These are phyloP conservation scores for Alectoria sarmentosa DNA, from an alignment of 495 filamentous ascomycete species.

Conservation along the genomic window DNA sequence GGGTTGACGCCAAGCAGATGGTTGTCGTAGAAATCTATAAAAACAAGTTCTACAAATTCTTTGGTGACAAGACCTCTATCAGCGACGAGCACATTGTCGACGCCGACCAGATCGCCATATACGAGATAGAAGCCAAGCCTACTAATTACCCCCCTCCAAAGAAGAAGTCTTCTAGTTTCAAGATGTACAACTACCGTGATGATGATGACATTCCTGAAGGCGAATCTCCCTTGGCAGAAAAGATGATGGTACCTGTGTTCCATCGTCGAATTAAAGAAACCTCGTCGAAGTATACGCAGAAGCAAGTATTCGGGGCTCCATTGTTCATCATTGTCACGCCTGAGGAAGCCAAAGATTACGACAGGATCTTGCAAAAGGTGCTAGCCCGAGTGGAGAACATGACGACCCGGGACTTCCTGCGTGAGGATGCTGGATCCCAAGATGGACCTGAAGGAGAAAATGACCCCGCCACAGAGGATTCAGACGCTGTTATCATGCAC, in stretches of 20 bases:
- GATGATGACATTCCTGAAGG: conserved; percentile 52
- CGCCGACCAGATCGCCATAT: conserved; percentile 63
- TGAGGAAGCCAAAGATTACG: conserved; percentile 54
- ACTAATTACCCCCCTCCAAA: conserved; percentile 61
- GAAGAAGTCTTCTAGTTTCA: conserved; percentile 39
- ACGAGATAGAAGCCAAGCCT: conserved; percentile 71
- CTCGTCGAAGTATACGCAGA: conserved; percentile 37
- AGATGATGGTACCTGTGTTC: conserved; percentile 71
- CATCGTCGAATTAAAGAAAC: conserved; percentile 51
- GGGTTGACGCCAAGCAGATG: conserved; percentile 47
- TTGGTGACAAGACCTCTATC: conserved; percentile 57
- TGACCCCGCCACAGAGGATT: conserved; percentile 48
- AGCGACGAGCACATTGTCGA: conserved; percentile 57
- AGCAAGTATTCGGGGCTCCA: conserved; percentile 47
- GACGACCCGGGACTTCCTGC: conserved; percentile 56
- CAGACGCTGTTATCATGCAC: conserved; percentile 63
- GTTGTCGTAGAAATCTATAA: conserved; percentile 75
- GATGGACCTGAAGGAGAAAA: conserved; percentile 31
- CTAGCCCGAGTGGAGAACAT: conserved; percentile 48
- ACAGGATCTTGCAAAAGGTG: conserved; percentile 56
- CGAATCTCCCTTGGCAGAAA: conserved; percentile 59
- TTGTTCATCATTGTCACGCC: conserved; percentile 52
- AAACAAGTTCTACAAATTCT: conserved; percentile 73
- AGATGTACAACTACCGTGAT: conserved; percentile 38
- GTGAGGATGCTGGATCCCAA: conserved; percentile 38